Conservation (phyloP, 495 filamentous ascomycete genomes). For the Penicillium crystallinum region DNA sequence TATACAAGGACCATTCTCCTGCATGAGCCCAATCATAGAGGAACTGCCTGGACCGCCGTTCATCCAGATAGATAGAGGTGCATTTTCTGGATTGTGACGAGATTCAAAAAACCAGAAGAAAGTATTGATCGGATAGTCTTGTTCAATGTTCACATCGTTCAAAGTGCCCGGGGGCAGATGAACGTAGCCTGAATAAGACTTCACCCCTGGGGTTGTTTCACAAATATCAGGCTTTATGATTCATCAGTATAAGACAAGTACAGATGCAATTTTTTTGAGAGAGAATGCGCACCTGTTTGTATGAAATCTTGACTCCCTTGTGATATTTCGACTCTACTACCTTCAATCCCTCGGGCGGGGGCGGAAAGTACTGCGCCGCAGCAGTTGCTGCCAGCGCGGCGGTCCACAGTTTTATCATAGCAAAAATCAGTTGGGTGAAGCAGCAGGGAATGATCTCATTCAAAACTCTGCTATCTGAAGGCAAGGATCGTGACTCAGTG, state of each 20-base stretch:
- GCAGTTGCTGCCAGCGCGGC: slow-evolving; percentile 18
- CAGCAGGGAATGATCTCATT: background rate
- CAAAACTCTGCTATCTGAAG: background rate
- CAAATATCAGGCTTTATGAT: slow-evolving; percentile 42
- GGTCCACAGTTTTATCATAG: slow-evolving; percentile 3
- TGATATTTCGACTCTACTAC: slow-evolving; percentile 53
- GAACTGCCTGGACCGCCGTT: slow-evolving; percentile 55
- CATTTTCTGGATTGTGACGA: slow-evolving; percentile 41
- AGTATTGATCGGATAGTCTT: slow-evolving; percentile 38
- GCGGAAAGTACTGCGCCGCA: slow-evolving; percentile 51
- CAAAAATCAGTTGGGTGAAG: background rate
- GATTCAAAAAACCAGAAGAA: slow-evolving; percentile 48
- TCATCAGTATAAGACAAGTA: slow-evolving; percentile 4
- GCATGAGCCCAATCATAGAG: slow-evolving; percentile 57
- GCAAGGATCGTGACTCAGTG: background rate
- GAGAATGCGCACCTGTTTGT: slow-evolving; percentile 49
- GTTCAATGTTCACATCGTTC: slow-evolving; percentile 28
- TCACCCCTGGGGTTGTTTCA: slow-evolving; percentile 48
- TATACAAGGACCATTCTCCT: slow-evolving; percentile 60
- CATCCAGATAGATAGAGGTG: slow-evolving; percentile 51
- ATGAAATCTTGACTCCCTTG: slow-evolving; percentile 56
- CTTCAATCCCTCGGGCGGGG: slow-evolving; percentile 46
- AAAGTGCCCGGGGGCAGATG: slow-evolving; percentile 35
- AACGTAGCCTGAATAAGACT: slow-evolving; percentile 39
- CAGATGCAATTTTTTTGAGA: too few relatives aligned